Evolutionary conservation across 2,329 filamentous ascomycete species (phyloP).

Genomic region (Aspergillus hortae): DNA sequence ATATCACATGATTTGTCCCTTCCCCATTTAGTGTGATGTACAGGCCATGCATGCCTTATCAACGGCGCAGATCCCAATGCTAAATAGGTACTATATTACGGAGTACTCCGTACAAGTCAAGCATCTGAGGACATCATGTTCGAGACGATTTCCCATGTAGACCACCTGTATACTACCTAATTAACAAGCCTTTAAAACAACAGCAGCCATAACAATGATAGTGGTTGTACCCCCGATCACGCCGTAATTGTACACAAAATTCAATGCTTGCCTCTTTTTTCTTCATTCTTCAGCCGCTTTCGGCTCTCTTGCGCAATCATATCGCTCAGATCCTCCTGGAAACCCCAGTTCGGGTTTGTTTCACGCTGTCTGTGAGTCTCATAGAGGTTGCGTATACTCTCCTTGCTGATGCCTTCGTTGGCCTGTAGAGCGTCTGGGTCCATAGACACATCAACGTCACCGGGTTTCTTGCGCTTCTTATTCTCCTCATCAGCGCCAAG

Average conservation of each 20-base stretch:
- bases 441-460: constrained; percentile 89
- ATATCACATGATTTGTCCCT: background rate
- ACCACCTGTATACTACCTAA: too few relatives aligned
- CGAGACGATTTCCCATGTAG: too few relatives aligned
- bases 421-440: constrained; percentile 76
- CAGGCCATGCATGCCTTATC: too few relatives aligned
- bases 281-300: constrained; percentile 85
- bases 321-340: constrained; percentile 86
- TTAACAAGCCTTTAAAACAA: too few relatives aligned
- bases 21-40: too few relatives aligned
- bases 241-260: too few relatives aligned
- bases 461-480: constrained; percentile 89
- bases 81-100: too few relatives aligned
- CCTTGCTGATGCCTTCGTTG: constrained; percentile 76
- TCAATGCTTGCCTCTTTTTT: constrained; percentile 32
- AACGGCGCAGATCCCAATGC: too few relatives aligned
- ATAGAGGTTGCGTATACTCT: constrained; percentile 75
- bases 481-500: constrained; percentile 75
- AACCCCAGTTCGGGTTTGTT: constrained; percentile 67
- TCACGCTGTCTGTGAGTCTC: constrained; percentile 66
- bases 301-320: constrained; percentile 94
- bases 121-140: too few relatives aligned
- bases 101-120: too few relatives aligned
- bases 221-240: too few relatives aligned
- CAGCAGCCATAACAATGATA: too few relatives aligned